Evolutionary conservation across 2,329 filamentous ascomycete species (phyloP).

Genomic region (Cordyceps cicadae): DNA sequence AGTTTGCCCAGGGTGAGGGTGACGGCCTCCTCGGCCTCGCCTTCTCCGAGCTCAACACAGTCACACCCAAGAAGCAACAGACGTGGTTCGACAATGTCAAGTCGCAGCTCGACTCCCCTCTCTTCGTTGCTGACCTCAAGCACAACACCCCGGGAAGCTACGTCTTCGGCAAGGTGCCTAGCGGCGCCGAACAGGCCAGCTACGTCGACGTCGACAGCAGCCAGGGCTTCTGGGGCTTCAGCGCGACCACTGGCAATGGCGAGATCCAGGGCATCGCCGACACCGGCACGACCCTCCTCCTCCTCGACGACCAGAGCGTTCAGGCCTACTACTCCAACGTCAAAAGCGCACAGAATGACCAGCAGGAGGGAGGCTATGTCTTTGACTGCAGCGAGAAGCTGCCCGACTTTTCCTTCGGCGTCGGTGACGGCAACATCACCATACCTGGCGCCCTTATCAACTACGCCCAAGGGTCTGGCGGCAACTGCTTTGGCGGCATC

Average conservation of each 20-base stretch:
- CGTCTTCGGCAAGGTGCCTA: slow-evolving; percentile 49
- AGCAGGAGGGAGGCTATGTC: slow-evolving; percentile 32
- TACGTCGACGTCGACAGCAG: slow-evolving; percentile 55
- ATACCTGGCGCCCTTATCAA: slow-evolving; percentile 48
- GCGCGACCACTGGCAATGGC: slow-evolving; percentile 16
- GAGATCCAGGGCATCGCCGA: slow-evolving; percentile 42
- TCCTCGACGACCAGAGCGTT: slow-evolving; percentile 47
- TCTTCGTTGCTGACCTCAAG: slow-evolving; percentile 65
- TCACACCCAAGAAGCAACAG: slow-evolving; percentile 34
- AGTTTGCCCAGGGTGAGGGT: slow-evolving; percentile 38
- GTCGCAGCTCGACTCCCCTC: slow-evolving; percentile 16
- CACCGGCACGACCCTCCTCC: slow-evolving; percentile 55
- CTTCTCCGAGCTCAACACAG: slow-evolving; percentile 35
- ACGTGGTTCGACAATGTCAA: slow-evolving; percentile 34
- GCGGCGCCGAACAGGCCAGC: slow-evolving; percentile 50
- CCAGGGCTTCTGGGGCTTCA: slow-evolving; percentile 54
- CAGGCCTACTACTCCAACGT: slow-evolving; percentile 48
- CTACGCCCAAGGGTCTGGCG: slow-evolving; percentile 41
- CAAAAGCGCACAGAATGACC: slow-evolving; percentile 28
- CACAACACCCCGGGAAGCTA: slow-evolving; percentile 52
- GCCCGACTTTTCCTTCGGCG: slow-evolving; percentile 43
- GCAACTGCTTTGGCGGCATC: slow-evolving; percentile 59
- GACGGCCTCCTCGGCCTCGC: slow-evolving; percentile 22
- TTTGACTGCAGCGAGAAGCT: slow-evolving; percentile 35
- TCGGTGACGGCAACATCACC: slow-evolving; percentile 49